A percentile compares a stretch with the other conserved stretches of the same genome.
Conservation (phyloP, 805 yeast species). For the Yarrowia divulgata region DNA sequence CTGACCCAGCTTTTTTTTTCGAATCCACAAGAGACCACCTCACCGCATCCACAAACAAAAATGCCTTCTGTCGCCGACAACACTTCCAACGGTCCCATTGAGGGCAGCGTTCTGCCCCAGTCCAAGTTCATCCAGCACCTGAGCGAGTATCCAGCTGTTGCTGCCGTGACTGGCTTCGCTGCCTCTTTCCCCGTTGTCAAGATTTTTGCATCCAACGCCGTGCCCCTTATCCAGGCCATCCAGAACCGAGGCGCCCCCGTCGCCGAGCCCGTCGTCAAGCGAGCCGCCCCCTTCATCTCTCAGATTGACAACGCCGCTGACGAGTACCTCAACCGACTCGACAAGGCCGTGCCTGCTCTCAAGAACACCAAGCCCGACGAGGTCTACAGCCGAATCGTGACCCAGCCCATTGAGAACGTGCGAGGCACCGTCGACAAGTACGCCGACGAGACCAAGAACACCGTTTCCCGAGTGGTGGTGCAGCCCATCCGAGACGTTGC, state of each 20-base stretch:
- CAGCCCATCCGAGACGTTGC: constrained; percentile 53
- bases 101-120: constrained; percentile 45
- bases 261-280: constrained; percentile 50
- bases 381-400: constrained; percentile 53
- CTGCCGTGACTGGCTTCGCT: constrained; percentile 64
- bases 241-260: constrained; percentile 48
- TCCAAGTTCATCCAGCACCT: constrained; percentile 58
- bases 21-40: constrained; percentile 29
- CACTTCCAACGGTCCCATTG: constrained; percentile 39
- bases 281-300: constrained; percentile 56
- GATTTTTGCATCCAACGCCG: constrained; percentile 65
- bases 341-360: constrained; percentile 63
- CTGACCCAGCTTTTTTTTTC: constrained; percentile 37
- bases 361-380: constrained; percentile 65
- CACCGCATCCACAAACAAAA: constrained; percentile 33
- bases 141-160: constrained; percentile 62
- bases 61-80: constrained; percentile 39
- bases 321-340: constrained; percentile 62
- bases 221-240: constrained; percentile 60
- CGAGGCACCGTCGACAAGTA: constrained; percentile 51
- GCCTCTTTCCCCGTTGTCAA: constrained; percentile 66
- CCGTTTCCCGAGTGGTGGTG: constrained; percentile 58
- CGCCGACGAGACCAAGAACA: constrained; percentile 47
- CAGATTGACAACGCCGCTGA: constrained; percentile 64
- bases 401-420: constrained; percentile 52